These are phyloP conservation scores for Neospora caninum DNA, from an alignment of 169 alveolate species.

Conservation along the genomic window DNA sequence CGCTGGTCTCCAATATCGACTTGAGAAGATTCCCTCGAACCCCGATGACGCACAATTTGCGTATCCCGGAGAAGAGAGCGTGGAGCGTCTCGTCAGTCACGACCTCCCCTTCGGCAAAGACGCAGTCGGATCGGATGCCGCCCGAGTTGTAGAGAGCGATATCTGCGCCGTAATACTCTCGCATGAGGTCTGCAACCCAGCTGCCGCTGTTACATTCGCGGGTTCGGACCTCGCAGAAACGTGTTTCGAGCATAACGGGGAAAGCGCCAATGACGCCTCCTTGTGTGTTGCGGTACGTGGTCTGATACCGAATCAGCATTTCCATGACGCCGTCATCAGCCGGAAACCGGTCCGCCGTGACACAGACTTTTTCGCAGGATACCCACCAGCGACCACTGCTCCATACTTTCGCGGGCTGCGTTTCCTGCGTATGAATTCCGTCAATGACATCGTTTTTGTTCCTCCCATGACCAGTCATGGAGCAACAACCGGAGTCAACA, in stretches of 20 bases:
- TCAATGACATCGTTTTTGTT: not conserved
- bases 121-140: conserved; percentile 81
- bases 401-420: not conserved
- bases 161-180: conserved; percentile 77
- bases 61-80: conserved; percentile 78
- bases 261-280: conserved; percentile 74
- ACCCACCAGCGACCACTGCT: conserved; percentile 68
- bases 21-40: conserved; percentile 72
- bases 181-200: conserved; percentile 81
- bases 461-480: no score
- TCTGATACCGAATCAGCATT: conserved; percentile 64
- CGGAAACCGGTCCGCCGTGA: conserved; percentile 41
- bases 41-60: conserved; percentile 71
- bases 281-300: conserved; percentile 51
- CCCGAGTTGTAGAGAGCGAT: conserved; percentile 83
- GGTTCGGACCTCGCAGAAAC: conserved; percentile 76
- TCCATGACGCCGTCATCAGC: conserved; percentile 62
- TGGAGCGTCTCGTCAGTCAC: conserved; percentile 68
- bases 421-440: not conserved
- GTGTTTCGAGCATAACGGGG: conserved; percentile 79
- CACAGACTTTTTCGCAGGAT: conserved; percentile 59
- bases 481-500: no score
- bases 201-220: conserved; percentile 81
- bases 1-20: conserved; percentile 75
- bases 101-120: conserved; percentile 75